phyloP scores from a whole-genome alignment of 306 rosid genomes.

The Canavalia gladiata region DNA sequence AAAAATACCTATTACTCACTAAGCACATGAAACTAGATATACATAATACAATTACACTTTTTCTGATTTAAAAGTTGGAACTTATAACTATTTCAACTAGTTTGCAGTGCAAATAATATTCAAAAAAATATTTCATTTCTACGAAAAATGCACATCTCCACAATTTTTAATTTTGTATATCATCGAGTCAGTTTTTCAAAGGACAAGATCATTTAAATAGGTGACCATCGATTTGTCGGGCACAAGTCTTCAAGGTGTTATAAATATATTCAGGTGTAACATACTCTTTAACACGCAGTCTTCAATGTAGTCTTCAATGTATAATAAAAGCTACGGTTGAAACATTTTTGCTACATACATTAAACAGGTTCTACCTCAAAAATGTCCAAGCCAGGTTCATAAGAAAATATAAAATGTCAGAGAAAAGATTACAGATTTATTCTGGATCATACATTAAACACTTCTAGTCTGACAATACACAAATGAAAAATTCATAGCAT shows the following conservation, averaged over 20 bases:
- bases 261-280: background rate
- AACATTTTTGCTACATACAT: background rate
- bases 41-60: no score
- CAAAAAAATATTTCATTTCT: background rate
- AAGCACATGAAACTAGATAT: no score
- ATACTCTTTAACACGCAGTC: no score
- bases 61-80: background rate
- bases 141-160: no score
- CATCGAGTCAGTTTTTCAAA: background rate
- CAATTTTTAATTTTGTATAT: background rate
- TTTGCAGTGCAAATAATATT: background rate
- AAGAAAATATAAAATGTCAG: background rate
- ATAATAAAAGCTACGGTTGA: background rate
- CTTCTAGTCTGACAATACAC: constrained; percentile 23
- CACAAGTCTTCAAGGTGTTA: background rate
- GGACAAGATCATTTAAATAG: background rate
- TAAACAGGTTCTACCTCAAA: background rate
- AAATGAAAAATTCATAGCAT: background rate
- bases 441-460: constrained; percentile 31
- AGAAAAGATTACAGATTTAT: background rate
- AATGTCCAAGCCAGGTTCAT: background rate
- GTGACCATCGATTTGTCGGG: background rate
- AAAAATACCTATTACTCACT: no score
- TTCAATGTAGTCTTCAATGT: no score
- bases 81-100: background rate